Percentiles rank a stretch among this genome's conserved stretches.
Evolutionary conservation across 163 green algal genomes (phyloP).

Genomic region (Prototheca cutis): DNA sequence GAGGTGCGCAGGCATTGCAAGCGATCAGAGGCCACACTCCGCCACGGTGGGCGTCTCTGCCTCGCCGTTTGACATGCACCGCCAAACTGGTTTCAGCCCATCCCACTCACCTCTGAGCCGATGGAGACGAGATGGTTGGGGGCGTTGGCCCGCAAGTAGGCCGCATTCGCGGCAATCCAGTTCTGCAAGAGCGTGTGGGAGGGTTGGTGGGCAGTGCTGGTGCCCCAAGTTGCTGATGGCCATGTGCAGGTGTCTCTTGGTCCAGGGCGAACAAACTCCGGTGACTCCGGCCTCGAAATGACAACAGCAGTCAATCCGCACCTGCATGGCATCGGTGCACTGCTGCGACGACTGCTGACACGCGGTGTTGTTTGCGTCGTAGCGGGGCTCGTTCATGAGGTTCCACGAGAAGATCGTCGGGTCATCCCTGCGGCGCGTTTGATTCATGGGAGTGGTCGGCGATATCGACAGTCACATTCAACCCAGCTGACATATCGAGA

Average conservation of each 20-base stretch:
- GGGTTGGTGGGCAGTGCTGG: neutral
- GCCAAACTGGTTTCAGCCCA: neutral
- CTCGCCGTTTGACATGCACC: no score
- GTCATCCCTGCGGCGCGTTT: slow-evolving; percentile 17
- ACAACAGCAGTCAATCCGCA: no score
- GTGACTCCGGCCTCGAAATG: no score
- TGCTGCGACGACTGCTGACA: slow-evolving; percentile 3
- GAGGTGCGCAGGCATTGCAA: no score
- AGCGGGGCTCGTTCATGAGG: slow-evolving; percentile 27
- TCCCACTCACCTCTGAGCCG: slow-evolving; percentile 35
- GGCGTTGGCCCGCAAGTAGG: slow-evolving; percentile 38
- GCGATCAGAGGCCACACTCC: no score
- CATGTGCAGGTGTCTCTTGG: no score
- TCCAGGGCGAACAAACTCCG: no score
- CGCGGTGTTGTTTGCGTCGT: slow-evolving; percentile 11
- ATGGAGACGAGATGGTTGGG: slow-evolving; percentile 59
- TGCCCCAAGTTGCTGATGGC: neutral
- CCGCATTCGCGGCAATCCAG: slow-evolving; percentile 47
- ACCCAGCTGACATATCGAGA: no score
- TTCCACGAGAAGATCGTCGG: slow-evolving; percentile 27
- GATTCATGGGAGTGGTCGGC: no score
- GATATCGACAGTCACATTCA: no score
- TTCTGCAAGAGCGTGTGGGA: slow-evolving; percentile 2
- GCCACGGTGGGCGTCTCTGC: no score
- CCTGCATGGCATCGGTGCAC: slow-evolving; percentile 13